phyloP scores from a whole-genome alignment of 2,329 filamentous ascomycete genomes.

The Eurotiales sp. region DNA sequence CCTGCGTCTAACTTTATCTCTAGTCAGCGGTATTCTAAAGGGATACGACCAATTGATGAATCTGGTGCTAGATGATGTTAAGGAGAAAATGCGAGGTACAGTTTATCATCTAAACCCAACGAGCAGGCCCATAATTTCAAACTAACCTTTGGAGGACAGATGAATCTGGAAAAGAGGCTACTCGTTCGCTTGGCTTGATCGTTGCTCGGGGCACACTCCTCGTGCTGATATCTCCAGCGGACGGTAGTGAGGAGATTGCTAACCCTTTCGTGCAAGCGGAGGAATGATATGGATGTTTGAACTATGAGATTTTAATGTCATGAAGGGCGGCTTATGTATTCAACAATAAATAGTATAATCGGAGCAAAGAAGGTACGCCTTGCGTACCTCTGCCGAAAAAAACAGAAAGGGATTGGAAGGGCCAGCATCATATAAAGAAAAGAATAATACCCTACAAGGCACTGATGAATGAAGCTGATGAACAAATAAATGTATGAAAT shows the following conservation, averaged over 20 bases:
- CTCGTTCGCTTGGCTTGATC: conserved; percentile 75
- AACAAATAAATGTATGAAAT: neutral
- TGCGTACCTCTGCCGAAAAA: too few species aligned
- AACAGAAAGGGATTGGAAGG: neutral
- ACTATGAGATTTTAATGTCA: neutral
- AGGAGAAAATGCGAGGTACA: conserved; percentile 86
- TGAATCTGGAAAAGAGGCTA: conserved; percentile 84
- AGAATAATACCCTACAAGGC: neutral
- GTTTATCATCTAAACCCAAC: conserved; percentile 22
- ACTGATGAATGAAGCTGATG: neutral
- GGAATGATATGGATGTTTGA: conserved; percentile 44
- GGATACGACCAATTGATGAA: conserved; percentile 99
- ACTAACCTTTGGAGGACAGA: conserved; percentile 56
- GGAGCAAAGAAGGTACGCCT: too few species aligned
- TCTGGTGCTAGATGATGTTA: conserved; percentile 88
- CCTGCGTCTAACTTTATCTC: too few species aligned
- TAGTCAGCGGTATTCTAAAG: conserved; percentile 85
- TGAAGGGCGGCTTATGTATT: neutral
- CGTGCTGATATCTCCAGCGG: conserved; percentile 85
- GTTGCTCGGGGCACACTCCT: conserved; percentile 90
- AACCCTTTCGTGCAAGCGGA: conserved; percentile 84
- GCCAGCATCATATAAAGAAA: neutral
- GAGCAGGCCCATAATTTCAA: too few species aligned
- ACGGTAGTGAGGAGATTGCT: conserved; percentile 91
- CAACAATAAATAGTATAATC: neutral